These are phyloP conservation scores for Annona cherimola DNA, from an alignment of 164 flowering plant species.

Conservation along the genomic window DNA sequence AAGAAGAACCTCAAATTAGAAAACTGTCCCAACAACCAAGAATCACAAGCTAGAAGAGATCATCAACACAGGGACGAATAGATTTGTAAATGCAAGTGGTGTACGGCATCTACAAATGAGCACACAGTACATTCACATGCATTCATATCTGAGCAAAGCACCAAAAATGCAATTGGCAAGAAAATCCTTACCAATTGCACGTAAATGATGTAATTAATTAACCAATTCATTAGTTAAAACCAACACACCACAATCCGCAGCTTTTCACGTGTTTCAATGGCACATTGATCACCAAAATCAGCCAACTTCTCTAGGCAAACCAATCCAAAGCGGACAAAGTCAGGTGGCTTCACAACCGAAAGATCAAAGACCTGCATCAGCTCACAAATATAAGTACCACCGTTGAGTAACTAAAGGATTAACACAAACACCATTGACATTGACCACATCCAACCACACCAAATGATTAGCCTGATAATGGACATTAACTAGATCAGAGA, in stretches of 20 bases:
- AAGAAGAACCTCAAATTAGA: conserved; percentile 3
- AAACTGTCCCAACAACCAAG: not conserved
- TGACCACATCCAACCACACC: not conserved
- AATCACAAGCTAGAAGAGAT: not conserved
- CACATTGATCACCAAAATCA: conserved; percentile 60
- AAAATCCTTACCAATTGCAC: not conserved
- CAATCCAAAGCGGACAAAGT: conserved; percentile 75
- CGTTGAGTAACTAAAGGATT: not conserved
- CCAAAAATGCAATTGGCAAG: not conserved
- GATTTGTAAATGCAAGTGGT: not conserved
- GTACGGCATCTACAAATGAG: not conserved
- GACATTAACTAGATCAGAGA: not conserved
- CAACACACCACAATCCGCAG: conserved; percentile 75
- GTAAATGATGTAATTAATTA: not conserved
- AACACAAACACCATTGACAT: too few relatives aligned
- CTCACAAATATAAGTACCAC: not conserved
- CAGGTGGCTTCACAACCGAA: conserved; percentile 71
- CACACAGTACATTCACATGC: not conserved
- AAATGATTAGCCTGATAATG: not conserved
- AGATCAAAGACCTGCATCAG: conserved; percentile 81
- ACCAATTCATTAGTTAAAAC: not conserved
- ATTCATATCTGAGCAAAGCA: not conserved
- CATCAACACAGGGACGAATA: not conserved
- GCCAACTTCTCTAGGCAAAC: conserved; percentile 77
- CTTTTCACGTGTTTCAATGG: conserved; percentile 69